These are phyloP conservation scores for Russula lepida DNA, from an alignment of 768 basidiomycete genomes.

Conservation along the genomic window DNA sequence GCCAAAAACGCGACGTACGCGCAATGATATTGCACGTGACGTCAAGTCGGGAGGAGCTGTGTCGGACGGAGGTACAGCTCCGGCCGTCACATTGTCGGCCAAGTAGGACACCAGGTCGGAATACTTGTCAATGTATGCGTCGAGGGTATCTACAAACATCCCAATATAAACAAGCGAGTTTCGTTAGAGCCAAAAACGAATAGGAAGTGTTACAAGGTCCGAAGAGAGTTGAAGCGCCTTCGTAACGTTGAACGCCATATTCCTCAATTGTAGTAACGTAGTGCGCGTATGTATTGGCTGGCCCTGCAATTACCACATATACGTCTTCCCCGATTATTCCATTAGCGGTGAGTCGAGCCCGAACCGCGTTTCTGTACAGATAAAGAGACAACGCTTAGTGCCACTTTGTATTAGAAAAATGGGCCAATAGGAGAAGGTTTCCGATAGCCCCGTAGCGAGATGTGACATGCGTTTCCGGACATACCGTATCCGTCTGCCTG, in stretches of 20 bases:
- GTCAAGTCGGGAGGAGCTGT: slow-evolving; percentile 56
- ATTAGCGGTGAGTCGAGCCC: slow-evolving; percentile 52
- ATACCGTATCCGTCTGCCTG: slow-evolving; percentile 65
- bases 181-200: slow-evolving; percentile 4
- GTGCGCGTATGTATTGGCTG: slow-evolving; percentile 75
- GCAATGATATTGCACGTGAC: slow-evolving; percentile 57
- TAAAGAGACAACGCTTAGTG: not conserved
- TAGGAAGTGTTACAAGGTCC: slow-evolving; percentile 47
- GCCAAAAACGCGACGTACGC: slow-evolving; percentile 31
- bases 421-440: slow-evolving; percentile 1
- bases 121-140: slow-evolving; percentile 74
- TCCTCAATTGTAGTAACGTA: slow-evolving; percentile 69
- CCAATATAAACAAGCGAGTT: slow-evolving; percentile 1
- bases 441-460: not conserved
- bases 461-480: slow-evolving; percentile 21
- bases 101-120: slow-evolving; percentile 56
- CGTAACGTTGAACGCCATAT: slow-evolving; percentile 67
- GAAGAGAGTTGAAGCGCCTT: slow-evolving; percentile 74
- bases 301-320: slow-evolving; percentile 70
- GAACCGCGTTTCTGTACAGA: slow-evolving; percentile 50
- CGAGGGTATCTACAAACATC: slow-evolving; percentile 49
- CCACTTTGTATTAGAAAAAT: not conserved
- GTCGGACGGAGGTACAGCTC: slow-evolving; percentile 48
- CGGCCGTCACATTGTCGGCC: slow-evolving; percentile 34
- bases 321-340: slow-evolving; percentile 58